Evolutionary conservation across 768 basidiomycete genomes (phyloP).

Genomic region (Lactifluus hygrophoroides): DNA sequence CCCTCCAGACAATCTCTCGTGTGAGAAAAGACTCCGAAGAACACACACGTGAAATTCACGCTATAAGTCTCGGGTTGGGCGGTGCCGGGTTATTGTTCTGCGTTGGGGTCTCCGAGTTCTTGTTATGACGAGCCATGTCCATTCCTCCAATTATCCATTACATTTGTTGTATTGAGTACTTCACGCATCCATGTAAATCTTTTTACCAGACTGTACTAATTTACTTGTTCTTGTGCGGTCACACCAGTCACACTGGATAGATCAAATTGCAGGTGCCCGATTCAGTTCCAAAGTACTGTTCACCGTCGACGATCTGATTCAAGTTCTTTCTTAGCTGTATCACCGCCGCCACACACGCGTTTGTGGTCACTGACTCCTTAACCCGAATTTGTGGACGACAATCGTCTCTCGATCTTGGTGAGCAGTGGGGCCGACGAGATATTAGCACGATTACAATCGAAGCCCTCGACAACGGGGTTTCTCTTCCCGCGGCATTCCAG

Average conservation of each 20-base stretch:
- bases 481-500: too few species aligned
- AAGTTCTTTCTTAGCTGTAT: too few species aligned
- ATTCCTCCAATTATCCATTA: background rate
- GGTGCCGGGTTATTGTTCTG: conserved; percentile 4
- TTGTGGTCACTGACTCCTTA: too few species aligned
- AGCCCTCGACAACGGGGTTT: too few species aligned
- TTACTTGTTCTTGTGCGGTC: background rate
- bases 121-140: background rate
- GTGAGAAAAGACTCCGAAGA: conserved; percentile 9
- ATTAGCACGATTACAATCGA: too few species aligned
- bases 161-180: background rate
- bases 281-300: too few species aligned
- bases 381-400: too few species aligned
- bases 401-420: too few species aligned
- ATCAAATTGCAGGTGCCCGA: too few species aligned
- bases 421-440: too few species aligned
- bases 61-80: conserved; percentile 3
- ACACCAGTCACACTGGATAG: background rate
- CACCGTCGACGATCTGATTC: too few species aligned
- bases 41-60: conserved; percentile 3
- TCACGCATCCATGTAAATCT: background rate
- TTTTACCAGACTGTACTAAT: background rate
- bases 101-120: conserved; percentile 2
- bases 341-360: too few species aligned
- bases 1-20: conserved; percentile 4